Evolutionary conservation across 1,284 basidiomycete species (phyloP), one percentile per base, ranked within the genome.

Genomic region (Rhodofomes roseus): DNA sequence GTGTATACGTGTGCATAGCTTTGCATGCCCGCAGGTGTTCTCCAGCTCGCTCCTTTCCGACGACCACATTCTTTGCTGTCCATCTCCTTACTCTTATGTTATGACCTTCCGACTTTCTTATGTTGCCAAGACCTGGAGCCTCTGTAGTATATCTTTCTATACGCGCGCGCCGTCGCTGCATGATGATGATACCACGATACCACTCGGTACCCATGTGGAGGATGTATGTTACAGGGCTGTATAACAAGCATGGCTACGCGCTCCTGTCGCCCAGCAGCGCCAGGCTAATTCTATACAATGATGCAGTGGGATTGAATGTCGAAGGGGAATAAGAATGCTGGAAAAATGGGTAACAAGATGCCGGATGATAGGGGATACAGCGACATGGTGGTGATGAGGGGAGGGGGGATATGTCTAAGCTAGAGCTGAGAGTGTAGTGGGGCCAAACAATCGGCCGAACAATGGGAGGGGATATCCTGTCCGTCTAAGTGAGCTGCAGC

Each of bases 181-280:
- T 36, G 50, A 34, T 18, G 20, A 55, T 54, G 57, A 58, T 58
- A 58, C 53, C 59, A 44, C 23, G 44, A 60, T 60, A 60, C 59
- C 55, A 25, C 12, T 39, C 31, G 48, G 58, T 39, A 34, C 29
- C 44, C 56, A 56, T 56, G 37, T 43, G 39, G 36, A 14, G 25
- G 14, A 56, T 67, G 65, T 68, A 68, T 61, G 64, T 62, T 68
- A 68, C 66, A 65, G 56, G 57, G 59, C 62, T 68, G 66, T 68
- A 66, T 65, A 66, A 65, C 65, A 65, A 60, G 54, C 61, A 60
- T 57, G 61, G 56, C 60, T 63, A 64, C 57, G 62, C 58, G 62
- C 63, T 62, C 63, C 60, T 64, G 60, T 56, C 62, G 60, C 60
- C 23, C 55, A 56, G 54, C 51, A 43, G 64, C 54, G 56, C 57